These are phyloP conservation scores for Xylaria sp. DNA, from an alignment of 2,329 filamentous ascomycete genomes.

Conservation along the genomic window DNA sequence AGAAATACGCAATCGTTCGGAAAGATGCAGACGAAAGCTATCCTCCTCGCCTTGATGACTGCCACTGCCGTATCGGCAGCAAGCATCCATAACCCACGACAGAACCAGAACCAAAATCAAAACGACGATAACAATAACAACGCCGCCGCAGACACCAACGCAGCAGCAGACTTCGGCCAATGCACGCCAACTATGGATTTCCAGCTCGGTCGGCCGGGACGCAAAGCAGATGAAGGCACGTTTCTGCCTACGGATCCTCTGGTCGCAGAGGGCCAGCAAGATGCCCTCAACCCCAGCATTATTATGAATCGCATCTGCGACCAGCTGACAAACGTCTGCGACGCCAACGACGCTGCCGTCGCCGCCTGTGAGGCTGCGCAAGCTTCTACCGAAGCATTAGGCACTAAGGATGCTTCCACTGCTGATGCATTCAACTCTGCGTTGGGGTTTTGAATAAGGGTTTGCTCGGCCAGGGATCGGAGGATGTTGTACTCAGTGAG, in stretches of 20 bases:
- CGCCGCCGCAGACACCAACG: slow-evolving; percentile 40
- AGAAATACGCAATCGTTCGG: neutral
- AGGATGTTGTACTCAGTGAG: too few species aligned
- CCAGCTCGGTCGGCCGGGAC: slow-evolving; percentile 63
- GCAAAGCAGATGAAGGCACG: slow-evolving; percentile 63
- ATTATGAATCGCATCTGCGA: slow-evolving; percentile 72
- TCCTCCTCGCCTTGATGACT: slow-evolving; percentile 40
- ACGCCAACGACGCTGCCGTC: slow-evolving; percentile 66
- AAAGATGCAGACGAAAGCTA: slow-evolving; percentile 42
- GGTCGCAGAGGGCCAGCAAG: slow-evolving; percentile 64
- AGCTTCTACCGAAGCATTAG: slow-evolving; percentile 61
- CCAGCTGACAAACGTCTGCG: slow-evolving; percentile 69
- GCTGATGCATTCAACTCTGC: slow-evolving; percentile 61
- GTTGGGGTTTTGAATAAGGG: slow-evolving; percentile 52
- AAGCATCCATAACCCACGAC: slow-evolving; percentile 29
- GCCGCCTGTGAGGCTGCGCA: slow-evolving; percentile 60
- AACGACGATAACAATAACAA: slow-evolving; percentile 32
- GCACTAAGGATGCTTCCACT: slow-evolving; percentile 60
- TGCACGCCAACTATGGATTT: slow-evolving; percentile 67
- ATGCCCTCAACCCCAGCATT: slow-evolving; percentile 71
- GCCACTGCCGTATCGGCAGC: slow-evolving; percentile 35
- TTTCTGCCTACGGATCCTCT: slow-evolving; percentile 68
- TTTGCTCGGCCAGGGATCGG: too few species aligned
- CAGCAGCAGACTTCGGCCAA: slow-evolving; percentile 59
- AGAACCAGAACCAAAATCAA: slow-evolving; percentile 34